Conservation (phyloP, 2,329 filamentous ascomycete species). For the Aspergillus pseudotamarii region DNA sequence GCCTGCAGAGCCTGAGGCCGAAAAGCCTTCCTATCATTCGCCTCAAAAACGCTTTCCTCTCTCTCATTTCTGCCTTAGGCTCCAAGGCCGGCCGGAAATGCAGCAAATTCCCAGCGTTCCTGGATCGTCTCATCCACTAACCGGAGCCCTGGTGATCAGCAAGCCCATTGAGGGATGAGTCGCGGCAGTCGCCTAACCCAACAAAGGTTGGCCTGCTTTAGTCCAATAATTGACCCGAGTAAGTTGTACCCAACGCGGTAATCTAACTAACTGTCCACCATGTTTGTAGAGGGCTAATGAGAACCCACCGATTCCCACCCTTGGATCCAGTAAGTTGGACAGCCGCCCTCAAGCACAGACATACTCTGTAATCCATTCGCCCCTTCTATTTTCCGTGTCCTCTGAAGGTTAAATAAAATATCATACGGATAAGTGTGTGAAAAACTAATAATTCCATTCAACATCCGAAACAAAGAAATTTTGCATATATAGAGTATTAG, state of each 20-base stretch:
- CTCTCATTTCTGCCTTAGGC: constrained; percentile 6
- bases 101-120: constrained; percentile 19
- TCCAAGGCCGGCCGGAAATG: neutral
- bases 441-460: neutral
- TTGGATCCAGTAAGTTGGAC: constrained; percentile 9
- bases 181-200: constrained; percentile 10
- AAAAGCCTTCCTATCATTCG: neutral
- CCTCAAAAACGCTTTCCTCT: neutral
- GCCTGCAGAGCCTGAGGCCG: neutral
- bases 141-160: constrained; percentile 22
- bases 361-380: constrained; percentile 12
- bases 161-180: constrained; percentile 17
- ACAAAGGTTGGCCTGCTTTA: constrained; percentile 12
- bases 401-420: constrained; percentile 8
- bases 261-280: constrained; percentile 1
- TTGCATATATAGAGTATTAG: neutral
- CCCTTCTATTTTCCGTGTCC: constrained; percentile 14
- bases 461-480: neutral
- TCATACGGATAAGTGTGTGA: neutral
- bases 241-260: constrained; percentile 3
- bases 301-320: constrained; percentile 9
- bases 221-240: neutral
- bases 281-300: constrained; percentile 4
- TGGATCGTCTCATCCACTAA: constrained; percentile 21
- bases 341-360: constrained; percentile 14